Conservation (phyloP, 306 rosid species). For the Trifolium dubium region DNA sequence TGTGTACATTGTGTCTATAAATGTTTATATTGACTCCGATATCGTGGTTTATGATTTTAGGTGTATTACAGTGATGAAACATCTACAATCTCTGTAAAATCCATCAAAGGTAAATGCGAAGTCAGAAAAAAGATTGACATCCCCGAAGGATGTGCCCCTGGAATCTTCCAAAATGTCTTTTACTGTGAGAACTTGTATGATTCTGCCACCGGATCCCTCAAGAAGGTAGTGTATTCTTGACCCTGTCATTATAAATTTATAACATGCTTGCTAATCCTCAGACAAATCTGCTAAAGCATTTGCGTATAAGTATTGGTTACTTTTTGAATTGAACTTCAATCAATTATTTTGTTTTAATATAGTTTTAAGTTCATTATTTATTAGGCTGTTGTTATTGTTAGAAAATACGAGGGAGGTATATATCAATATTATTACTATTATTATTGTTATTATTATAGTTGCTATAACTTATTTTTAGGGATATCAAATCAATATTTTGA, state of each 20-base stretch:
- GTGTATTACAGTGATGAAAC: conserved; percentile 58
- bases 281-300: conserved; percentile 10
- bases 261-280: conserved; percentile 8
- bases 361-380: not conserved
- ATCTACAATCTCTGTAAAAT: conserved; percentile 41
- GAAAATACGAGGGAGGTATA: not conserved
- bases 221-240: conserved; percentile 46
- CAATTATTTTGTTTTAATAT: not conserved
- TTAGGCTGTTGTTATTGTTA: conserved; percentile 1
- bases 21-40: conserved; percentile 34
- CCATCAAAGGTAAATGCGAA: conserved; percentile 57
- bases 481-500: conserved; percentile 15
- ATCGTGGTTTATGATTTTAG: conserved; percentile 40
- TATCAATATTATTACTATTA: no score
- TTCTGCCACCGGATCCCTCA: conserved; percentile 55
- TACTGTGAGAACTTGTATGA: conserved; percentile 60
- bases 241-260: conserved; percentile 28
- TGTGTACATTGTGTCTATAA: not conserved
- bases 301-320: not conserved
- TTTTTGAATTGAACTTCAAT: not conserved
- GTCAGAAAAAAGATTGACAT: conserved; percentile 52
- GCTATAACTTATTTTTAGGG: no score
- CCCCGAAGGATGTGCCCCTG: conserved; percentile 42
- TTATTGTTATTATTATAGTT: no score
- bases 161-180: conserved; percentile 46